A percentile compares a stretch with the other conserved stretches of the same genome.
These are phyloP conservation scores for Dioszegia crocea DNA, from an alignment of 768 basidiomycete genomes.

Conservation along the genomic window DNA sequence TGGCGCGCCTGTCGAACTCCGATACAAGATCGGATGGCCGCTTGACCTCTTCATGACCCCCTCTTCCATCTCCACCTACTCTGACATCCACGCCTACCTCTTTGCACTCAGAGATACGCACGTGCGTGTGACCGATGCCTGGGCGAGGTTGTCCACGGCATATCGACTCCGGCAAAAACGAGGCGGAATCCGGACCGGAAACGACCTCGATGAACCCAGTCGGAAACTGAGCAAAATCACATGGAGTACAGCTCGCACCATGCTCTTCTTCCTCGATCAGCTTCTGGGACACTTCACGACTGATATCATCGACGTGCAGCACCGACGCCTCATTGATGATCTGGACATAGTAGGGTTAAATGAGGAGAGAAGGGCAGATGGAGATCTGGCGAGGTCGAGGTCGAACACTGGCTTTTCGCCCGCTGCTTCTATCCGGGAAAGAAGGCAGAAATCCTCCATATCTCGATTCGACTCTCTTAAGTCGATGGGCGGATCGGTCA, in stretches of 20 bases:
- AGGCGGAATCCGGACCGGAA: slow-evolving; percentile 59
- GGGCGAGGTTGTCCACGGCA: slow-evolving; percentile 78
- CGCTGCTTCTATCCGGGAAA: slow-evolving; percentile 14
- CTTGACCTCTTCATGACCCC: slow-evolving; percentile 81
- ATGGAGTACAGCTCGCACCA: slow-evolving; percentile 81
- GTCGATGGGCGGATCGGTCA: background rate
- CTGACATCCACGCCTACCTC: slow-evolving; percentile 73
- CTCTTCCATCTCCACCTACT: slow-evolving; percentile 69
- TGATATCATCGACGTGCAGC: slow-evolving; percentile 84
- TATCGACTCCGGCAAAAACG: slow-evolving; percentile 78
- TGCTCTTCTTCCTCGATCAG: slow-evolving; percentile 87
- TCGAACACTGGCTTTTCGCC: background rate
- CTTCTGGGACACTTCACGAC: slow-evolving; percentile 80
- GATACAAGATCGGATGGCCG: slow-evolving; percentile 75
- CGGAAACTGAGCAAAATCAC: slow-evolving; percentile 67
- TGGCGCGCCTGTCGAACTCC: slow-evolving; percentile 69
- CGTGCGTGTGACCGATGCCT: slow-evolving; percentile 70
- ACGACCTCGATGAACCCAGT: slow-evolving; percentile 62
- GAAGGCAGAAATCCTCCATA: background rate
- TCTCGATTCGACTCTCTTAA: background rate
- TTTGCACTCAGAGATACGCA: slow-evolving; percentile 81
- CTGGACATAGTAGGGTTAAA: slow-evolving; percentile 13
- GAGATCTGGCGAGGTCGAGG: background rate
- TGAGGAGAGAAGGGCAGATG: background rate
- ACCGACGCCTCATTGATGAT: slow-evolving; percentile 63